Conservation (phyloP, 768 basidiomycete genomes). For the Collybiopsis confluens region DNA sequence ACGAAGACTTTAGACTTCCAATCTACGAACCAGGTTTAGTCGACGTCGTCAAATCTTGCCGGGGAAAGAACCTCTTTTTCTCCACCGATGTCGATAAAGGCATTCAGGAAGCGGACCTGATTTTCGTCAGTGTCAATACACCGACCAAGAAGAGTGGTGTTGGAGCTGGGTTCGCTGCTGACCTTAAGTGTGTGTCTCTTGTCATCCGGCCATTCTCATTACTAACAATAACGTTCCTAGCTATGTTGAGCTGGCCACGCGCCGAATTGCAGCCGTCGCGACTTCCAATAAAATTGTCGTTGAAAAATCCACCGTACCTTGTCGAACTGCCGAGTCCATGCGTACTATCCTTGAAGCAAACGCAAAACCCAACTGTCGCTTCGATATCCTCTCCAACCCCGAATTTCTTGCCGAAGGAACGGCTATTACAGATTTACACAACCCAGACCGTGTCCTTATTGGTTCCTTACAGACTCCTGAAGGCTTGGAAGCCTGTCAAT, state of each 20-base stretch:
- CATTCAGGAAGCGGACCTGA: conserved; percentile 92
- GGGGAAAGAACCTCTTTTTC: conserved; percentile 97
- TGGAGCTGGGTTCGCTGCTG: conserved; percentile 96
- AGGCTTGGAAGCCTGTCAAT: conserved; percentile 75
- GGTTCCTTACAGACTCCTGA: conserved; percentile 90
- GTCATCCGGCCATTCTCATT: conserved; percentile 6
- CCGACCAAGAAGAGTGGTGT: conserved; percentile 98
- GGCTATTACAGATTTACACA: conserved; percentile 84
- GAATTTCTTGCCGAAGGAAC: conserved; percentile 99
- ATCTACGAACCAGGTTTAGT: conserved; percentile 98
- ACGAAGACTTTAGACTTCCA: conserved; percentile 74
- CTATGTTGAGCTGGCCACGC: conserved; percentile 96
- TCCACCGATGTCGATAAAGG: conserved; percentile 90
- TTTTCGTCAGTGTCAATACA: conserved; percentile 98
- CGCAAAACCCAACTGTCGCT: conserved; percentile 84
- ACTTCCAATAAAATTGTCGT: conserved; percentile 95
- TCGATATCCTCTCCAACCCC: conserved; percentile 99
- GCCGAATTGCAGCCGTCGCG: conserved; percentile 91
- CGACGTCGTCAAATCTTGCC: conserved; percentile 80
- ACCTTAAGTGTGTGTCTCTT: conserved; percentile 77
- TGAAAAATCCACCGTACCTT: conserved; percentile 98
- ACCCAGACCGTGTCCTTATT: conserved; percentile 94
- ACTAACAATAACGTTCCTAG: conserved; percentile 35
- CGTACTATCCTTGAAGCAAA: conserved; percentile 98
- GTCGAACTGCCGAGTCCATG: conserved; percentile 98